Evolutionary conservation across 1,284 basidiomycete genomes (phyloP).

Genomic region (Heterobasidion occidentale): DNA sequence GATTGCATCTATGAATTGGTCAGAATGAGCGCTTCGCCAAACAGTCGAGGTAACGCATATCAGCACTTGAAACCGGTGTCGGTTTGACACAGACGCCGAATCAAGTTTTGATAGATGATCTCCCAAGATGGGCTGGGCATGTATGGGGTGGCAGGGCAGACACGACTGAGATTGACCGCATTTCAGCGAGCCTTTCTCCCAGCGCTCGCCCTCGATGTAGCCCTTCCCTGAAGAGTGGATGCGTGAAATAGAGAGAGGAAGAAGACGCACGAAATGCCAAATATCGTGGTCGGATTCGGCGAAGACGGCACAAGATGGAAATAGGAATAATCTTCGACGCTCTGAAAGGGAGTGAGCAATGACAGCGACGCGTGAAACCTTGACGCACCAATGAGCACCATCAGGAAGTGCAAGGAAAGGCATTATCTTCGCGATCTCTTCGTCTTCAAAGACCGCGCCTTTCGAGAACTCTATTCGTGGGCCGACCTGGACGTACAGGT

Average conservation of each 20-base stretch:
- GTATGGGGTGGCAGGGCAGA: too few species aligned
- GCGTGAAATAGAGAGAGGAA: conserved; percentile 1
- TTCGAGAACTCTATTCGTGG: conserved; percentile 81
- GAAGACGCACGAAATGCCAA: conserved; percentile 82
- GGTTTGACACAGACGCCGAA: too few species aligned
- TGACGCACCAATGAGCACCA: conserved; percentile 80
- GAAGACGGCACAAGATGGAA: conserved; percentile 80
- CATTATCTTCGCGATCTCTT: conserved; percentile 75
- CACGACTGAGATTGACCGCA: too few species aligned
- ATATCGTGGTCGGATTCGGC: conserved; percentile 72
- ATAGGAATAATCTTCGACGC: conserved; percentile 91
- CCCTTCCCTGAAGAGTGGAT: too few species aligned
- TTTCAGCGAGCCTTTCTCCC: too few species aligned
- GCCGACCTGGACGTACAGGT: conserved; percentile 54
- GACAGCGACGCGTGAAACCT: not conserved
- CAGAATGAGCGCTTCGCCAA: not conserved
- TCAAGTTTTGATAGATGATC: too few species aligned
- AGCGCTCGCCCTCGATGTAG: too few species aligned
- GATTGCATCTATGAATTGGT: conserved; percentile 68
- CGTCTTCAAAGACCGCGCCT: conserved; percentile 70
- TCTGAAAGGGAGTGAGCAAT: conserved; percentile 32
- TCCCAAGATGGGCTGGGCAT: too few species aligned
- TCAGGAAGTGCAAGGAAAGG: conserved; percentile 98
- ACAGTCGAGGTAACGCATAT: not conserved
- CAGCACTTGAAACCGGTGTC: not conserved